phyloP scores from a whole-genome alignment of 2,329 filamentous ascomycete species.

The Trichoderma polysporum region DNA sequence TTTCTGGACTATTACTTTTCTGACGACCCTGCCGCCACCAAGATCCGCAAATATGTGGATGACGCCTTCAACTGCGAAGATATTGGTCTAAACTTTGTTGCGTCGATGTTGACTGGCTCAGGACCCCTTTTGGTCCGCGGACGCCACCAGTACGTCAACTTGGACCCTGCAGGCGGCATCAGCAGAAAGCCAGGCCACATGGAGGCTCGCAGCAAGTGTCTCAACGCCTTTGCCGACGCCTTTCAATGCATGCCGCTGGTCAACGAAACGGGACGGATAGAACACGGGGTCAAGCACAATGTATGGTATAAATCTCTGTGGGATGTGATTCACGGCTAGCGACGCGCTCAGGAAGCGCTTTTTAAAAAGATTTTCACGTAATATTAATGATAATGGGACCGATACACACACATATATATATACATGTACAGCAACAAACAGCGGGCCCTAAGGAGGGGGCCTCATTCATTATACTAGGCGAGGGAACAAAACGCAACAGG shows the following conservation, averaged over 20 bases:
- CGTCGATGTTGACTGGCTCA: constrained; percentile 35
- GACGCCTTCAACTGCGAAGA: constrained; percentile 43
- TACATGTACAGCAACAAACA: constrained; percentile 3
- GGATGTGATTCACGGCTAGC: constrained; percentile 20
- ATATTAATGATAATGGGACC: constrained; percentile 16
- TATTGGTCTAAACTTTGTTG: constrained; percentile 41
- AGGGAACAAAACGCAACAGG: not conserved
- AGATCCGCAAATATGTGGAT: constrained; percentile 40
- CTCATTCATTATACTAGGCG: not conserved
- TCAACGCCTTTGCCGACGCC: constrained; percentile 37
- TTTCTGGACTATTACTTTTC: constrained; percentile 42
- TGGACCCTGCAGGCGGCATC: constrained; percentile 35
- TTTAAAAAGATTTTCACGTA: not conserved
- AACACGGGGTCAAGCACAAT: constrained; percentile 31
- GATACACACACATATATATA: constrained; percentile 11
- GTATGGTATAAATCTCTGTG: constrained; percentile 23
- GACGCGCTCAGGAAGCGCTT: constrained; percentile 3
- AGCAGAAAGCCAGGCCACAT: constrained; percentile 36
- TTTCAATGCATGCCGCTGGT: constrained; percentile 38
- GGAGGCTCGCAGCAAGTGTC: constrained; percentile 36
- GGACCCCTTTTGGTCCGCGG: constrained; percentile 39
- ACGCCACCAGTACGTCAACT: constrained; percentile 34
- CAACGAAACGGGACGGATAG: constrained; percentile 35
- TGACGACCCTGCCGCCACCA: constrained; percentile 30
- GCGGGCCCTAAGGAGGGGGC: not conserved